Evolutionary conservation across 352 stramenopile species (phyloP), one percentile per base, ranked within the genome.

Genomic region (Blastocystis sp.): DNA sequence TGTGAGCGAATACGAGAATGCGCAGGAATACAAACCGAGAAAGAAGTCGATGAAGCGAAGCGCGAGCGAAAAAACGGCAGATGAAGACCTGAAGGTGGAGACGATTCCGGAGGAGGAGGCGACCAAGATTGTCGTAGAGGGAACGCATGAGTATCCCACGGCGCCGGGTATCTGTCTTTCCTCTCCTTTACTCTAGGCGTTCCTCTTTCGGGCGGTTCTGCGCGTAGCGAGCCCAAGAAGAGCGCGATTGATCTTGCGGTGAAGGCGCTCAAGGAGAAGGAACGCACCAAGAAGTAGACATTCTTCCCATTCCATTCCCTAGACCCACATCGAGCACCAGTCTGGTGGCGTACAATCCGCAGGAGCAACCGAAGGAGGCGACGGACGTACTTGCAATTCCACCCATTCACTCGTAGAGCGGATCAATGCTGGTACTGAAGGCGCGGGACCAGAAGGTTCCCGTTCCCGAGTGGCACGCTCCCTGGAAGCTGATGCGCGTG

Each of bases 401-500:
- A 6, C 18, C 36, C 21, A 29, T 14, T 73, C 14, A 46, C 11
- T 16, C 3, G 8, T 51, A 73, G 65, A 42, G 7, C 3, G n/a
- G 34, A 7, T 61, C 44, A 18, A 38, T 38, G 8, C 38, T 78
- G 40, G 65, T 78, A 36, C 29, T 78, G 21, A 46, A 46, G 2
- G 48, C 65, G 29, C 65, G 65, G 1, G 65, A 78, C 36, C 32
- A 78, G 40, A 78, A 78, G 40, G 95, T 98, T 65, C 94, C 94
- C 7, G 97, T 94, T 84, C 96, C 96, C 18, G 94, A 94, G 87
- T 99, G 96, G 96, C 96, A 99, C 89, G 95, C 96, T 38, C 95
- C 95, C 1, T 99, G 96, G 96, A 97, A 97, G 88, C 90, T 99
- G 86, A 93, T 94, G 76, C 93, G 94, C 51, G 95, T 98, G n/a